Evolutionary conservation across 202 grass and related monocot species (phyloP), one percentile per base, ranked within the genome.

Genomic region (Schoenoplectus tabernaemontani): DNA sequence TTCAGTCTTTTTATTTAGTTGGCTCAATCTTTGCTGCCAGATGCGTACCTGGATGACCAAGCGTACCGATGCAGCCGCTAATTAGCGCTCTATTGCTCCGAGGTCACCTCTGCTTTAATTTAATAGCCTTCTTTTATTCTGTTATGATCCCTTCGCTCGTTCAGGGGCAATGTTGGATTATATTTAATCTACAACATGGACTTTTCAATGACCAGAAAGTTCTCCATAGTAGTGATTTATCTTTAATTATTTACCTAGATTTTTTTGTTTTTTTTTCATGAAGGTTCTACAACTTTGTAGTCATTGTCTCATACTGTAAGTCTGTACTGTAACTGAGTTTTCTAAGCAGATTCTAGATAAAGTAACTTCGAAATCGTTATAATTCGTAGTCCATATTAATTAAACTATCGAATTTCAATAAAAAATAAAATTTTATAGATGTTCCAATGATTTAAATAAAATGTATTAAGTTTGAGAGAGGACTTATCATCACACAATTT

Each of bases 41-140:
- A 51, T 51, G 16, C 17, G 51, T 39, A 93, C 91, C 88, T 97
- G 87, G 83, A 97, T 93, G 82, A 89, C 93, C 0, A 88, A 3
- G 91, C 93, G 81, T 97, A 87, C 37, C 81, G 86, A 3, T 97
- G 93, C n/a, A n/a, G 46, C 85, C 89, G 10, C 91, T 91, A 39
- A 67, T 17, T 44, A 44, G 15, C 51, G 3, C 73, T 32, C 57
- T 34, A 1, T 22, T 70, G 9, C 39, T 68, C 30, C 0, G 6
- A 19, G 2, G 5, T 22, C 42, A 9, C 39, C 26, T 47, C 19
- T 26, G 19, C 9, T 63, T 70, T 70, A 42, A 42, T 71, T 69
- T 1, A 16, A 19, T 7, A 9, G 36, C 44, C 1, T 44, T 71
- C 1, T 67, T 15, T 34, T 51, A 3, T 3, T 20, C 17, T 59